Base-by-base conservation (phyloP, 1,139 yeast species). In the Wickerhamomyces sp. region DNA sequence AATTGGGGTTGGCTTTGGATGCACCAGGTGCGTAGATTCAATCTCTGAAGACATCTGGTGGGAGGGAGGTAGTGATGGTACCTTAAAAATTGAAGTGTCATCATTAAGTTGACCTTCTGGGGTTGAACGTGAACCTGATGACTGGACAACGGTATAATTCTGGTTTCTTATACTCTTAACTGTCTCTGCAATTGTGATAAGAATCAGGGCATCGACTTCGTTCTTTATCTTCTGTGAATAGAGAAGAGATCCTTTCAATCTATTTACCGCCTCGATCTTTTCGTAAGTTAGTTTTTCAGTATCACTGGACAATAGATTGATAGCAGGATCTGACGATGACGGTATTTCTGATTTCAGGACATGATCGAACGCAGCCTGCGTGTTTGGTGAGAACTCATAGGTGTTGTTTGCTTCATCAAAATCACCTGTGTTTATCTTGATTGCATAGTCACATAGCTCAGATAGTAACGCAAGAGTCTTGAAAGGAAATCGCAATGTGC, bases 171-270 rank as follows among this genome's bases (percentile, higher is more conserved):
- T 58, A 43, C 49, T 55, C 41, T 47, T 59, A 14, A 56, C 76
- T 0, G 95, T 84, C 37, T 79, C 80, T 26, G 76, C 71, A 4
- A 93, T 88, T 0, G 87, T 73, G 38, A 71, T 67, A 36, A 87
- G 67, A 3, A 91, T 95, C 58, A 82, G 70, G 18, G 66, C 72
- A 59, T 91, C 96, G 9, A 91, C 89, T 62, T 93, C 97, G 40
- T 75, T 77, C 50, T 89, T 86, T 40, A 93, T 79, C 56, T 82
- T 82, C 52, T 85, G 85, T n/a, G 88, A 80, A 59, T 86, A 90
- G 48, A 84, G 81, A 47, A 88, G 69, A 4, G 91, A 79, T 48
- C 93, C 86, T 29, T 88, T 84, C 52, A 88, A 71, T 55, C 98
- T 71, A 18, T 81, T 70, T n/a, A 90, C 74, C 0, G 89, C 76